Conservation (phyloP, 1,284 basidiomycete species). For the Cryptococcus sp. region DNA sequence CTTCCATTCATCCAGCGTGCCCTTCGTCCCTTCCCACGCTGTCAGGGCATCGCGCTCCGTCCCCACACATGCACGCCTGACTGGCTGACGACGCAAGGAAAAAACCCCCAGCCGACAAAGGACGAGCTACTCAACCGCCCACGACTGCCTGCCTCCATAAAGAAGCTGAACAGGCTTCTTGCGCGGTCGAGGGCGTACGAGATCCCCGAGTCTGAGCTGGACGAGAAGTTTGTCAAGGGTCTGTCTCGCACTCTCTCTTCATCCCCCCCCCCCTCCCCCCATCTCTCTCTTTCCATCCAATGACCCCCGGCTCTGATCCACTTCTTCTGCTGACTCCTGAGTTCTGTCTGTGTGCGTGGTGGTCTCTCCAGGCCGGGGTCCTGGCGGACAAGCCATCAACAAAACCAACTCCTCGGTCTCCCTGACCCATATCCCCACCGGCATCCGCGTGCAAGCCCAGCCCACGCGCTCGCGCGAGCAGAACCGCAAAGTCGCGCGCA, state of each 20-base stretch:
- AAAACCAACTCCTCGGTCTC: constrained; percentile 51
- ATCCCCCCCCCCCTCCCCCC: no score
- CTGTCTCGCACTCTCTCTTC: constrained; percentile 12
- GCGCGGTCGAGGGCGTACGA: constrained; percentile 25
- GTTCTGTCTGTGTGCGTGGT: not conserved
- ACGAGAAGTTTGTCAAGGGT: constrained; percentile 49
- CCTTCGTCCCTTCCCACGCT: no score
- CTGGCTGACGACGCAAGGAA: not conserved
- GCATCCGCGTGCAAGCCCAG: constrained; percentile 50
- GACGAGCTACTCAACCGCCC: constrained; percentile 17
- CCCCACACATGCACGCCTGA: not conserved
- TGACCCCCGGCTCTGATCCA: no score
- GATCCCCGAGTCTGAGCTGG: constrained; percentile 44
- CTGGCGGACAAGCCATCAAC: constrained; percentile 53
- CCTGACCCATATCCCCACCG: constrained; percentile 51
- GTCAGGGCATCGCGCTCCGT: not conserved
- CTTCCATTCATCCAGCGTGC: no score
- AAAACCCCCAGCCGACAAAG: not conserved
- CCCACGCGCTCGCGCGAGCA: constrained; percentile 50
- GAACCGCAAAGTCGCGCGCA: constrained; percentile 48
- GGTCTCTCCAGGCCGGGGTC: constrained; percentile 42
- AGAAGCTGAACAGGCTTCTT: constrained; percentile 40
- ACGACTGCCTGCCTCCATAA: constrained; percentile 34
- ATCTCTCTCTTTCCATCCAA: no score
- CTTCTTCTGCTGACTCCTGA: no score